Evolutionary conservation across 1,139 yeast genomes (phyloP).

Genomic region (Yamadazyma oceani): DNA sequence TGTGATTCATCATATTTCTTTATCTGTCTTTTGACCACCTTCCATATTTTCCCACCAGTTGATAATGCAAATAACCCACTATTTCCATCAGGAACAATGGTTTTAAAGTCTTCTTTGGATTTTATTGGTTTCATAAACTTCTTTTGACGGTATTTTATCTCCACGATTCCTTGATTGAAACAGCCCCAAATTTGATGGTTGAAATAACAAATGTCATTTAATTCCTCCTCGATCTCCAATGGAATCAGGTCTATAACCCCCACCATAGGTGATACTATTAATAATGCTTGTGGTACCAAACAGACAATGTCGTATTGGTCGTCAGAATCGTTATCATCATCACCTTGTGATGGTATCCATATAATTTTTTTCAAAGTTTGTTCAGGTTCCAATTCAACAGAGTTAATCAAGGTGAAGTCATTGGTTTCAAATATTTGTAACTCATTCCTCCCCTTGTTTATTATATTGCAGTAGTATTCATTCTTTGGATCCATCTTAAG

Average conservation of each 20-base stretch:
- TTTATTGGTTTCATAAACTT: conserved; percentile 3
- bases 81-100: not conserved
- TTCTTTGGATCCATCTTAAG: not conserved
- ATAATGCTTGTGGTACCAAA: conserved; percentile 6
- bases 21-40: not conserved
- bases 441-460: conserved; percentile 7
- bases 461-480: conserved; percentile 11
- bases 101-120: not conserved
- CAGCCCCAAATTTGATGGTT: conserved; percentile 15
- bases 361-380: conserved; percentile 5
- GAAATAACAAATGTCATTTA: conserved; percentile 12
- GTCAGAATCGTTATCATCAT: conserved; percentile 6
- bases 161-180: conserved; percentile 15
- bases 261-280: conserved; percentile 15
- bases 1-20: too few species aligned
- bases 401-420: conserved; percentile 16
- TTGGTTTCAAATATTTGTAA: conserved; percentile 15
- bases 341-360: conserved; percentile 3
- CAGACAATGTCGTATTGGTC: conserved; percentile 8
- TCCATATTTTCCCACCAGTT: not conserved
- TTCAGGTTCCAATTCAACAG: conserved; percentile 7
- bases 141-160: conserved; percentile 9
- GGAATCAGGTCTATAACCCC: conserved; percentile 13
- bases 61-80: not conserved
- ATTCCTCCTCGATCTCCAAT: conserved; percentile 8